Base-by-base conservation (phyloP, 73 alveolate species). In the Stentor coeruleus region DNA sequence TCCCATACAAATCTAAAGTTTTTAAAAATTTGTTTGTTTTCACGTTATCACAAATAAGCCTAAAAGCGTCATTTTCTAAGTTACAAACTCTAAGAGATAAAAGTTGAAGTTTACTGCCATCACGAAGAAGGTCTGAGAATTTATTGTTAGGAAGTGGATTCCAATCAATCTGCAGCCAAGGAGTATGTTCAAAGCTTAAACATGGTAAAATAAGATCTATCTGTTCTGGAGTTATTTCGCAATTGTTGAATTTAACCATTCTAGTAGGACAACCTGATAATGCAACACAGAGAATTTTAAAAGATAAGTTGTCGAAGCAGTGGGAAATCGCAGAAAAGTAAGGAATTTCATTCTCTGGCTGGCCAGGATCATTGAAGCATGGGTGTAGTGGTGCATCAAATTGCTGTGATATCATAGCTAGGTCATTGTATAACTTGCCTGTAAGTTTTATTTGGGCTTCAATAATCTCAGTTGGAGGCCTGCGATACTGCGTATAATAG, bases 91-190 rank as follows among this genome's bases (percentile, higher is more conserved):
- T 66, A 28, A 66, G 33, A 28, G 79, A 66, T 1, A 66, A 2
- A 0, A 31, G 11, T 40, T 66, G 79, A 20, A 66, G 39, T 66
- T 66, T 66, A 11, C 40, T 66, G 36, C 79, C 79, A 28, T 66
- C 79, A 28, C 37, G n/a, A 2, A 66, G 42, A 66, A 66, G 37
- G 14, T 66, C 79, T 26, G 37, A 14, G 37, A 20, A 66, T 66
- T 66, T 66, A 20, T 31, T 37, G 15, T 66, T 40, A 66, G 79
- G 42, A 26, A 66, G 39, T 28, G 79, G 79, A 66, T 66, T 66
- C 79, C 79, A 66, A 40, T 66, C 79, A 2, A 66, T 20, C 39
- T 66, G 79, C 0, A 66, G n/a, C 79, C 79, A 66, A 26, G n/a
- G n/a, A 1, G 33, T 26, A 33, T 66, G 36, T 11, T 66, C 79